Evolutionary conservation across 2,329 filamentous ascomycete species (phyloP).

Genomic region (Claviceps lovelessii): DNA sequence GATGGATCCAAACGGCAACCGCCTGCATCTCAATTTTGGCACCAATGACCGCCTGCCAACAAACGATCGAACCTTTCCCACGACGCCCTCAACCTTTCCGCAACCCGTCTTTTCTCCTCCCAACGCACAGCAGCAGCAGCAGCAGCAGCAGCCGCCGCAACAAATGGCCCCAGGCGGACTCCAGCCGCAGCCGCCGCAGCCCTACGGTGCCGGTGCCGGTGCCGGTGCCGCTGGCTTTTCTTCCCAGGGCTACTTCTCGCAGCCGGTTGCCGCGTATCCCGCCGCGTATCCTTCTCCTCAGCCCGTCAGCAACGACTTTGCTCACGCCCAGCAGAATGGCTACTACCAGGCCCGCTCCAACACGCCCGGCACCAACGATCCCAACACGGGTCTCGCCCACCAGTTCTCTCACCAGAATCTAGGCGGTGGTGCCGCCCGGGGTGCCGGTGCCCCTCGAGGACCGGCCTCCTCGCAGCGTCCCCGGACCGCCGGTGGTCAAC

Average conservation of each 20-base stretch:
- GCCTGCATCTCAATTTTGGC: conserved; percentile 52
- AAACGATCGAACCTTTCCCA: conserved; percentile 60
- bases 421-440: conserved; percentile 54
- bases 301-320: conserved; percentile 30
- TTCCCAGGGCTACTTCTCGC: conserved; percentile 44
- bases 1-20: conserved; percentile 45
- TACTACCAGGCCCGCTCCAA: conserved; percentile 38
- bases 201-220: conserved; percentile 23
- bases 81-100: conserved; percentile 78
- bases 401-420: conserved; percentile 97
- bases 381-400: conserved; percentile 80
- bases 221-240: conserved; percentile 23
- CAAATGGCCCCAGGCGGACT: conserved; percentile 23
- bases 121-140: conserved; percentile 21
- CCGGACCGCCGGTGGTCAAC: conserved; percentile 65
- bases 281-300: conserved; percentile 24
- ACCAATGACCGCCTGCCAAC: conserved; percentile 49
- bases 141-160: conserved; percentile 22
- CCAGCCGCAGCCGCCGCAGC: conserved; percentile 24
- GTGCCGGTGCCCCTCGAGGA: conserved; percentile 39
- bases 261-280: conserved; percentile 36
- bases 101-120: conserved; percentile 7
- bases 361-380: conserved; percentile 56
- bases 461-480: conserved; percentile 62
- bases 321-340: conserved; percentile 31